Conservation (phyloP, 345 rosid species). For the Lumnitzera littorea region DNA sequence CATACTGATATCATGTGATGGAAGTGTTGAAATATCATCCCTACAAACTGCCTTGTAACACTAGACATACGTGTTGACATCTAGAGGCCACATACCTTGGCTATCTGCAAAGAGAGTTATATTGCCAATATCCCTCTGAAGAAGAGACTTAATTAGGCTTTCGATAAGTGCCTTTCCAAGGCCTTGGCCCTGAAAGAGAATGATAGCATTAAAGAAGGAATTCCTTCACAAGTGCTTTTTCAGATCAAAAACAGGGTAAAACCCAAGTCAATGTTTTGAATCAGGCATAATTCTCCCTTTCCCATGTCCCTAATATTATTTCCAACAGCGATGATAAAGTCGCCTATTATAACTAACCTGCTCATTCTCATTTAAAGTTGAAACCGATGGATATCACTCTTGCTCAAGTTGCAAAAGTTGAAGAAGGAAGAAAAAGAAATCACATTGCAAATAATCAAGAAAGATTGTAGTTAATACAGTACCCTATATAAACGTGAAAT, state of each 20-base stretch:
- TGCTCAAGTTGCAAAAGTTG: neutral
- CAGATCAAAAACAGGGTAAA: slow-evolving; percentile 3
- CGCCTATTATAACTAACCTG: no score
- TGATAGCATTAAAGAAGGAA: no score
- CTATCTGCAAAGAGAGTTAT: slow-evolving; percentile 98
- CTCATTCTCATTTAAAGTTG: no score
- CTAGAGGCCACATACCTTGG: slow-evolving; percentile 40
- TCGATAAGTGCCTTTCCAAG: slow-evolving; percentile 90
- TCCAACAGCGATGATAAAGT: no score
- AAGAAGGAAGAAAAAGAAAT: neutral
- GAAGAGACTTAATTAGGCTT: slow-evolving; percentile 75
- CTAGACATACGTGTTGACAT: no score
- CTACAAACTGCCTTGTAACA: no score
- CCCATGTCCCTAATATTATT: no score
- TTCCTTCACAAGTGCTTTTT: no score
- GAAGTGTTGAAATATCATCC: no score
- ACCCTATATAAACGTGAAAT: neutral
- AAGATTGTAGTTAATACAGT: neutral
- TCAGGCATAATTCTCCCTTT: no score
- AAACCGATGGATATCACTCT: neutral
- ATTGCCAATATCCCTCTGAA: slow-evolving; percentile 89
- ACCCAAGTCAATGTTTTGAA: no score
- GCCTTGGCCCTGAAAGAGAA: slow-evolving; percentile 72
- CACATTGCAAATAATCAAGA: neutral
- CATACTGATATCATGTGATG: no score